Percentiles rank a stretch among this genome's conserved stretches.
Conservation (phyloP, 1,284 basidiomycete species). For the Ganoderma lingzhi region DNA sequence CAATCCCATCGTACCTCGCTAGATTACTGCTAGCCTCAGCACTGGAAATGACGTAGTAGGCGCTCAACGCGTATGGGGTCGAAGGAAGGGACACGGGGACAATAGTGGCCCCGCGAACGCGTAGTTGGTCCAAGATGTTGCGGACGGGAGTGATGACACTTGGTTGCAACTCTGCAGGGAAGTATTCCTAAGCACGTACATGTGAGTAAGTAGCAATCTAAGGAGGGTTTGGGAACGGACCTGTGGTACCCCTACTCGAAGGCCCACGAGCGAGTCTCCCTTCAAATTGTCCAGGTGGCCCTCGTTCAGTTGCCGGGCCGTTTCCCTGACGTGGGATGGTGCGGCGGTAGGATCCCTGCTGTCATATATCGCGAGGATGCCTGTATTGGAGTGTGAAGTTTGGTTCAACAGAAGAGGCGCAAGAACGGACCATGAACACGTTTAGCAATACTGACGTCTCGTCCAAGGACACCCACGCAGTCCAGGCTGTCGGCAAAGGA, state of each 20-base stretch:
- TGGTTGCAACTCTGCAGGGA: conserved; percentile 74
- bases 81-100: conserved; percentile 82
- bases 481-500: conserved; percentile 96
- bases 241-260: conserved; percentile 67
- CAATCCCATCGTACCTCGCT: conserved; percentile 89
- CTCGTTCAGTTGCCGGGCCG: conserved; percentile 34
- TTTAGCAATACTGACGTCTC: conserved; percentile 56
- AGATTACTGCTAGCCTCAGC: conserved; percentile 96
- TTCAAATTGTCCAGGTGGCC: conserved; percentile 29
- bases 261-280: conserved; percentile 44
- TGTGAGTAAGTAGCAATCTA: not conserved
- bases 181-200: conserved; percentile 69
- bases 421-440: conserved; percentile 68
- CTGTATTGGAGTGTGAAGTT: conserved; percentile 46
- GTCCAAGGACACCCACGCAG: conserved; percentile 88
- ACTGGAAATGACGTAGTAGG: conserved; percentile 95
- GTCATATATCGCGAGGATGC: conserved; percentile 73
- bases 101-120: conserved; percentile 71
- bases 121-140: conserved; percentile 57
- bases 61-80: conserved; percentile 83
- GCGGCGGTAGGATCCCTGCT: conserved; percentile 82
- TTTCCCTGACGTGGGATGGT: conserved; percentile 49
- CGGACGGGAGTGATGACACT: conserved; percentile 59
- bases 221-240: conserved; percentile 44
- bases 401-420: conserved; percentile 2